phyloP scores from a whole-genome alignment of 108 stramenopile genomes.

The Craspedostauros australis region DNA sequence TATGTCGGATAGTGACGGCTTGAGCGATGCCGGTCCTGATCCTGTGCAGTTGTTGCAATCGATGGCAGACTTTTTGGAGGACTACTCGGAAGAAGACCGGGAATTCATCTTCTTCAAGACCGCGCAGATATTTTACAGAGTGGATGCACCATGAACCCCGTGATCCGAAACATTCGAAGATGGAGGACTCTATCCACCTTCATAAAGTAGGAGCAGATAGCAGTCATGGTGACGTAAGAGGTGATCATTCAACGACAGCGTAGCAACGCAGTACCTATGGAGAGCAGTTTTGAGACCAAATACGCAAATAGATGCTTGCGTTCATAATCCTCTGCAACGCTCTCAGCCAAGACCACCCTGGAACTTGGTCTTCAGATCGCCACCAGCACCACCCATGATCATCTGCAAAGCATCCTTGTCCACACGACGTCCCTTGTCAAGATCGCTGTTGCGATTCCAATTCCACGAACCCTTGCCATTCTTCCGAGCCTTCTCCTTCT shows the following conservation, averaged over 20 bases:
- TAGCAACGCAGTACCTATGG: too few species aligned
- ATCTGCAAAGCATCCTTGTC: conserved; percentile 77
- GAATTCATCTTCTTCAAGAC: conserved; percentile 46
- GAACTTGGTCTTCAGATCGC: conserved; percentile 69
- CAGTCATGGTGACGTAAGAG: too few species aligned
- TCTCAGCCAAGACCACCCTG: too few species aligned
- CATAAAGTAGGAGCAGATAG: too few species aligned
- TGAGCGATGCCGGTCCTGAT: conserved; percentile 49
- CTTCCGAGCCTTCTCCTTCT: conserved; percentile 11
- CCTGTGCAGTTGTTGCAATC: conserved; percentile 43
- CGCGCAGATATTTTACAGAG: conserved; percentile 52
- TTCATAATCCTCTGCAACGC: too few species aligned
- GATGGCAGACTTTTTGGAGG: conserved; percentile 36
- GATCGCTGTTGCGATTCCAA: conserved; percentile 71
- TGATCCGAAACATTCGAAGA: too few species aligned
- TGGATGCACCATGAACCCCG: too few species aligned
- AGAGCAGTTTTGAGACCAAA: too few species aligned
- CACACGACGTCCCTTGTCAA: conserved; percentile 78
- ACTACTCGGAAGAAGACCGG: conserved; percentile 45
- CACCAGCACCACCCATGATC: conserved; percentile 69
- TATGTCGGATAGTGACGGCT: conserved; percentile 50
- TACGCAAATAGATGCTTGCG: too few species aligned
- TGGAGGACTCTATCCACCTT: too few species aligned
- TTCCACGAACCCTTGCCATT: conserved; percentile 40
- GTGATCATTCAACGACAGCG: too few species aligned